A percentile compares a stretch with the other conserved stretches of the same genome.
Evolutionary conservation across 805 yeast genomes (phyloP).

Genomic region (Priceomyces castillae): DNA sequence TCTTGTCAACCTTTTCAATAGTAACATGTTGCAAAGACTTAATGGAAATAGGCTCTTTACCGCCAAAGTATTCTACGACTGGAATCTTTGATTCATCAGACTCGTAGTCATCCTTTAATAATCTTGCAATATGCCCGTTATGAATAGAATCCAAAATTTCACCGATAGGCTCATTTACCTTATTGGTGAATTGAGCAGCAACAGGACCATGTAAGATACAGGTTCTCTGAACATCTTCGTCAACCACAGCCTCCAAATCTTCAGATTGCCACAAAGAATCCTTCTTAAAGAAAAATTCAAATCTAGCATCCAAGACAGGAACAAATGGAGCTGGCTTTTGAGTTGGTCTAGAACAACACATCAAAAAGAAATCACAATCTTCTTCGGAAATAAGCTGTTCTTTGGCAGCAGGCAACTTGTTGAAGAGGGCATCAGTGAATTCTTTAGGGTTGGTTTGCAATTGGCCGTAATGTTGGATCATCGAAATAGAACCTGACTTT

Average conservation of each 20-base stretch:
- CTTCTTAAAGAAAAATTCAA: conserved; percentile 95
- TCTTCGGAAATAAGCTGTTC: conserved; percentile 88
- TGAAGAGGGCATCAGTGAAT: conserved; percentile 58
- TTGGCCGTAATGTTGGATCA: conserved; percentile 70
- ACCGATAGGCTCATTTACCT: conserved; percentile 89
- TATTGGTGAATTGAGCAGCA: conserved; percentile 87
- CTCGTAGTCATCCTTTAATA: conserved; percentile 66
- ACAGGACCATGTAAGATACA: conserved; percentile 99
- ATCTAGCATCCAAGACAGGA: conserved; percentile 90
- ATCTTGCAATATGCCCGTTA: conserved; percentile 76
- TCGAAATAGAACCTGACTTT: conserved; percentile 51
- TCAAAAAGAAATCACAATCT: conserved; percentile 90
- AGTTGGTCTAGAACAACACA: conserved; percentile 72
- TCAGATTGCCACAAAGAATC: conserved; percentile 99
- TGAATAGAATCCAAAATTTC: conserved; percentile 86
- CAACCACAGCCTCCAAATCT: conserved; percentile 93
- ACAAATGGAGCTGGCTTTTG: conserved; percentile 99
- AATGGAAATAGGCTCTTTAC: conserved; percentile 41
- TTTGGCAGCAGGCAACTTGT: conserved; percentile 69
- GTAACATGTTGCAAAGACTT: conserved; percentile 35
- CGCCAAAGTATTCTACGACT: conserved; percentile 84
- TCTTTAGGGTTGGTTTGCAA: conserved; percentile 61
- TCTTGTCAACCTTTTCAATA: conserved; percentile 25
- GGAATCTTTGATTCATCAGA: conserved; percentile 77
- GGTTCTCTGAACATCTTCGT: conserved; percentile 95